Evolutionary conservation across 495 filamentous ascomycete species (phyloP), one percentile per base, ranked within the genome.

Genomic region (Penicillium taxi): DNA sequence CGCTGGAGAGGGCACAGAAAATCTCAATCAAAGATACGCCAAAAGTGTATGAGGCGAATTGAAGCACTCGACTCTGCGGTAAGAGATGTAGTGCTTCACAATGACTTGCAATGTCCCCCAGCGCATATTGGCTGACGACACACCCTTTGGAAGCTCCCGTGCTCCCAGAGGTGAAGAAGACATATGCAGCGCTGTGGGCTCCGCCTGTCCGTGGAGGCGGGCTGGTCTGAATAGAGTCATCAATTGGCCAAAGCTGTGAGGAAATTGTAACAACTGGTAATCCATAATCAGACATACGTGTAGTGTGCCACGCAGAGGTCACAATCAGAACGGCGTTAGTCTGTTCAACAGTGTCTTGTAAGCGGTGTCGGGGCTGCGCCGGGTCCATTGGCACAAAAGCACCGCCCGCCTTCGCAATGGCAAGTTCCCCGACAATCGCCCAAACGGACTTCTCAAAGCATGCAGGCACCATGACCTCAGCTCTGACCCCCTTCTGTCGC

Each of bases 1-100:
- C 74, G 3, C 48, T 41, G 2, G 51, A 47, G 2, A 78, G 47
- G 0, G 72, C 72, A 31, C 58, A 65, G 2, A 68, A 50, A 47
- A 76, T 74, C 32, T 72, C 69, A 41, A 64, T 58, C 28, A 74
- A 63, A 27, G 62, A 63, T 4, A 70, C 65, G 26, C 73, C 73
- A 32, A 74, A 76, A n/a, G 59, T 53, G 41, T 66, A 72, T 6
- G 66, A 62, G 0, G 68, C 63, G 36, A 74, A 75, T 36, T 76
- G 67, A 17, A 72, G 60, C 7, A 63, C 56, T 4, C 45, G 68
- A 19, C 22, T 19, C 22, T 13, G 21, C 25, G 17, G 12, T 21
- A 11, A 21, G 13, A 32, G 15, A 31, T 47, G 26, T 31, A 35
- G 26, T 17, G 36, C 27, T 12, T 34, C 9, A 11, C 13, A 9